phyloP scores from a whole-genome alignment of 176 grass and related monocot genomes.

The Aegilops longissima region DNA sequence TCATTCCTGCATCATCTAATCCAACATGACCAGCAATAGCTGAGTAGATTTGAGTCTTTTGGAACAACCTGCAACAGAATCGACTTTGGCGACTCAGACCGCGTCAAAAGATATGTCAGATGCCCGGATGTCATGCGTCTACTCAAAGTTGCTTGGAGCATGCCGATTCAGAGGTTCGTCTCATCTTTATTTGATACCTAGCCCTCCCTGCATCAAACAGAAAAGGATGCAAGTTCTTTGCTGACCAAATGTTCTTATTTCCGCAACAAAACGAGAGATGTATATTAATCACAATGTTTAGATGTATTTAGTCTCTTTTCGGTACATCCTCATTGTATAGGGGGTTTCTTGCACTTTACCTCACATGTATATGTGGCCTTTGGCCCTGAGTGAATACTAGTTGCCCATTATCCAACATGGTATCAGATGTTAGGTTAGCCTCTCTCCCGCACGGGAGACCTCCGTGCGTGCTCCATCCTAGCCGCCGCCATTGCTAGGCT shows the following conservation, averaged over 20 bases:
- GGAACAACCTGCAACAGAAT: constrained; percentile 1
- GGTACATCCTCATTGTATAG: too few species aligned
- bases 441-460: too few species aligned
- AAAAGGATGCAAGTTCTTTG: not conserved
- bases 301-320: too few species aligned
- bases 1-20: constrained; percentile 12
- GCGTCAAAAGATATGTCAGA: not conserved
- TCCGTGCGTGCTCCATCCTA: too few species aligned
- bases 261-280: not conserved
- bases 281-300: not conserved
- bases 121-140: not conserved
- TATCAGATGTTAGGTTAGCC: too few species aligned
- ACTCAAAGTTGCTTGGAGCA: not conserved
- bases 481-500: too few species aligned
- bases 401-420: too few species aligned
- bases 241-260: not conserved
- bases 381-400: too few species aligned
- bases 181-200: constrained; percentile 10
- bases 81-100: constrained; percentile 16
- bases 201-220: not conserved
- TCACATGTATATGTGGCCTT: too few species aligned
- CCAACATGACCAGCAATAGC: not conserved
- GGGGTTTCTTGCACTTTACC: too few species aligned
- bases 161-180: not conserved
- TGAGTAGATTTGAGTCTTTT: constrained; percentile 21